Evolutionary conservation across 2,329 filamentous ascomycete species (phyloP), one percentile per base, ranked within the genome.

Genomic region (Coniochaeta hoffmannii): DNA sequence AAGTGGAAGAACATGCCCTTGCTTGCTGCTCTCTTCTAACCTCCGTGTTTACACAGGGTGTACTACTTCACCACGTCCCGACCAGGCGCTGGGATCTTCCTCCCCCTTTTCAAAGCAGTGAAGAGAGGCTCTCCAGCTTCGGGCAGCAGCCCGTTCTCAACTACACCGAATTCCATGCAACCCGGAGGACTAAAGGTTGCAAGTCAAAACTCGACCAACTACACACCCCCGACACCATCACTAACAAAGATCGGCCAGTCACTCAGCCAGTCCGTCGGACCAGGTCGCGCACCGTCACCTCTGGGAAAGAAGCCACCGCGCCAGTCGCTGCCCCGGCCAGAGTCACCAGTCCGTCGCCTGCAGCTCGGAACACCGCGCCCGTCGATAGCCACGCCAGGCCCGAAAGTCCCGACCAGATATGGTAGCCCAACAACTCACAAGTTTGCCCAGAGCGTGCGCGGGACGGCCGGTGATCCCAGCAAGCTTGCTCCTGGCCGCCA

Each of bases 51-150:
- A 46, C 55, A 35, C 66, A 87, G 83, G 56, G 67, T 86, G 51
- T 83, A 77, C 32, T 99, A 99, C 73, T 99, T 99, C 69, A 79
- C 77, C 34, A 96, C 94, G 11, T 80, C 80, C 3, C 73, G 86
- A 22, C 82, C 89, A 0, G 90, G 90, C 59, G 85, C 94, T 2
- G 94, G 94, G 58, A 97, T 99, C 65, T 99, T 99, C 68, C 80
- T 99, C 14, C 94, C 94, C 3, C 76, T 94, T 15, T 83, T 86
- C 68, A 94, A 95, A 69, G 89, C 89, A 32, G 79, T 81, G 66
- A 88, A 82, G 70, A 86, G 83, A 66, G 82, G 81, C 52, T 83
- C 81, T 22, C 71, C 75, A 14, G 74, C 76, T 30, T 75, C 81
- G 35, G 63, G 63, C 26, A 73, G 73, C 34, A 76, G 75, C 53